Evolutionary conservation across 225 moss, liverwort and hornwort species (phyloP).

Genomic region (Marchantia polymorpha): DNA sequence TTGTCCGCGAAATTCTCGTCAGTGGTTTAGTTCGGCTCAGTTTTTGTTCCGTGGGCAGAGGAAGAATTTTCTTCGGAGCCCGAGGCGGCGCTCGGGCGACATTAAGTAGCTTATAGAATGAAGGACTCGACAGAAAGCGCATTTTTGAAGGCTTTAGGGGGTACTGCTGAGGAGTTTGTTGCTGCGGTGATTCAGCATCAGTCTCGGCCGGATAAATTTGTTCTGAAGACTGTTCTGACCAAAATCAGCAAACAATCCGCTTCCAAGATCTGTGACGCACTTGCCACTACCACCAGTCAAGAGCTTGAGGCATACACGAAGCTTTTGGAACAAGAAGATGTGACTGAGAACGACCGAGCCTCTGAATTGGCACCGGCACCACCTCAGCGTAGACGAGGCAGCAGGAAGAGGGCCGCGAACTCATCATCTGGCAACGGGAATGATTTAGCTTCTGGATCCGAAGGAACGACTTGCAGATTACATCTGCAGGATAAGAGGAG

Average conservation of each 20-base stretch:
- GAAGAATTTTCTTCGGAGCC: background rate
- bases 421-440: no score
- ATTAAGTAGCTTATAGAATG: constrained; percentile 9
- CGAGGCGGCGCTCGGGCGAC: background rate
- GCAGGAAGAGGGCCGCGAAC: constrained; percentile 14
- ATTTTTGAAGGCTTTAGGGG: constrained; percentile 35
- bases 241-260: constrained; percentile 30
- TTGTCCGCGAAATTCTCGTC: no score
- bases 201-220: constrained; percentile 43
- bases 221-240: constrained; percentile 32
- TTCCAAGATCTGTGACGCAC: constrained; percentile 39
- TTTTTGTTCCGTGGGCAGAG: background rate
- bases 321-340: constrained; percentile 21
- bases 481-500: constrained; percentile 8
- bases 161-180: constrained; percentile 39
- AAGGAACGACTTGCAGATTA: constrained; percentile 1
- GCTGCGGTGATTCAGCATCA: constrained; percentile 32
- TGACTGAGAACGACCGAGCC: background rate
- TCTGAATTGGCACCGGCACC: constrained; percentile 7
- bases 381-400: constrained; percentile 12
- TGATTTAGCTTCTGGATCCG: constrained; percentile 2
- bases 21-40: background rate
- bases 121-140: constrained; percentile 36
- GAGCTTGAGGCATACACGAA: constrained; percentile 29
- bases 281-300: constrained; percentile 30